Percentiles rank a stretch among this genome's conserved stretches.
These are phyloP conservation scores for Chrysanthemum lavandulifolium DNA, from an alignment of 129 eudicot genomes.

Conservation along the genomic window DNA sequence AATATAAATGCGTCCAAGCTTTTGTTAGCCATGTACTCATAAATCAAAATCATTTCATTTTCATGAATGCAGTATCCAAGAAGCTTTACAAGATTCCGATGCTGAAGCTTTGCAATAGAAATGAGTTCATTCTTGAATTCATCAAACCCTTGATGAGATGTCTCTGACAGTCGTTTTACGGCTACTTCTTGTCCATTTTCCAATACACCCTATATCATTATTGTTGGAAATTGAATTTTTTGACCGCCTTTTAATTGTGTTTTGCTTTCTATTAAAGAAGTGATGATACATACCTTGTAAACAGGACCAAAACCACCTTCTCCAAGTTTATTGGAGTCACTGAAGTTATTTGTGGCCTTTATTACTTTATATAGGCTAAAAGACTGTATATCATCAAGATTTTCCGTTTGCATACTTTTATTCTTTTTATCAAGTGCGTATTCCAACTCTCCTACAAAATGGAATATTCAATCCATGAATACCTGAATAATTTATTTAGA, in stretches of 20 bases:
- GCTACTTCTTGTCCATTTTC: slow-evolving; percentile 29
- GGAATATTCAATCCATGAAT: neutral
- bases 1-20: slow-evolving; percentile 32
- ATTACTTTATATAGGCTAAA: slow-evolving; percentile 14
- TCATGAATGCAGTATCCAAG: slow-evolving; percentile 31
- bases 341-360: slow-evolving; percentile 31
- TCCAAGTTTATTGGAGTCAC: slow-evolving; percentile 16
- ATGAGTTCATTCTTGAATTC: slow-evolving; percentile 31
- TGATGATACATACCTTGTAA: slow-evolving; percentile 14
- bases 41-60: slow-evolving; percentile 27
- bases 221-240: no score
- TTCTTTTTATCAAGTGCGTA: neutral
- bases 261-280: neutral
- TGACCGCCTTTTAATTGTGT: no score
- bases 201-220: slow-evolving; percentile 18
- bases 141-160: slow-evolving; percentile 25
- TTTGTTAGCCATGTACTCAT: slow-evolving; percentile 36
- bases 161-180: slow-evolving; percentile 21
- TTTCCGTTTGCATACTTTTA: slow-evolving; percentile 14
- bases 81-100: slow-evolving; percentile 36
- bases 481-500: neutral
- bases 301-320: slow-evolving; percentile 29
- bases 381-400: slow-evolving; percentile 27
- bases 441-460: slow-evolving; percentile 4
- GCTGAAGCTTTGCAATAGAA: slow-evolving; percentile 28